Evolutionary conservation across 1,284 basidiomycete species (phyloP).

Genomic region (Boletus holoroseus): DNA sequence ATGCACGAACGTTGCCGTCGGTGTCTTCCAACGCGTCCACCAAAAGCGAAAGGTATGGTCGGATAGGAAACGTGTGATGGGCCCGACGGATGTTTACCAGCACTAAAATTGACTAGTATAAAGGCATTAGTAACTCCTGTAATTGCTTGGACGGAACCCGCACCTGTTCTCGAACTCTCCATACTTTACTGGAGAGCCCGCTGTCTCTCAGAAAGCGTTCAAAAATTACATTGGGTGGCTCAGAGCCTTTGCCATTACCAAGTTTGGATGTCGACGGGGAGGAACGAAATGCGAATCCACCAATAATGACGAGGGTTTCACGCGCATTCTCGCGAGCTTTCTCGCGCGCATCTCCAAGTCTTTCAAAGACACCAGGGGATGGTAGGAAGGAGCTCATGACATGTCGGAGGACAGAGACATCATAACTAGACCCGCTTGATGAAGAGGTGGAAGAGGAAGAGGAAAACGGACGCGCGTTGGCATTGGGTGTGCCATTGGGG

Average conservation of each 20-base stretch:
- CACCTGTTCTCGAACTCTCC: conserved; percentile 80
- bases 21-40: conserved; percentile 87
- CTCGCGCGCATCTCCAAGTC: conserved; percentile 75
- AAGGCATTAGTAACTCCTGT: conserved; percentile 1
- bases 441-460: conserved; percentile 51
- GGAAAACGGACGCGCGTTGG: conserved; percentile 34
- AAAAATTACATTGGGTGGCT: conserved; percentile 70
- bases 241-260: conserved; percentile 65
- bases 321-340: conserved; percentile 69
- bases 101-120: conserved; percentile 53
- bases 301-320: conserved; percentile 66
- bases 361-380: conserved; percentile 71
- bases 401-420: conserved; percentile 57
- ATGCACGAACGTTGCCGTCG: conserved; percentile 85
- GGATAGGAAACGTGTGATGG: conserved; percentile 73
- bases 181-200: conserved; percentile 73
- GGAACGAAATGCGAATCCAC: conserved; percentile 63
- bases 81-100: conserved; percentile 63
- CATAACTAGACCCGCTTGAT: conserved; percentile 38
- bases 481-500: conserved; percentile 32
- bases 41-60: conserved; percentile 74
- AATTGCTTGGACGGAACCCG: conserved; percentile 23
- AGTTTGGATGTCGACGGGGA: conserved; percentile 42
- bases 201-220: conserved; percentile 71
- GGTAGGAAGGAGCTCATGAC: conserved; percentile 65